Conservation (phyloP, 305 asterid species). For the Solanum hybrid region DNA sequence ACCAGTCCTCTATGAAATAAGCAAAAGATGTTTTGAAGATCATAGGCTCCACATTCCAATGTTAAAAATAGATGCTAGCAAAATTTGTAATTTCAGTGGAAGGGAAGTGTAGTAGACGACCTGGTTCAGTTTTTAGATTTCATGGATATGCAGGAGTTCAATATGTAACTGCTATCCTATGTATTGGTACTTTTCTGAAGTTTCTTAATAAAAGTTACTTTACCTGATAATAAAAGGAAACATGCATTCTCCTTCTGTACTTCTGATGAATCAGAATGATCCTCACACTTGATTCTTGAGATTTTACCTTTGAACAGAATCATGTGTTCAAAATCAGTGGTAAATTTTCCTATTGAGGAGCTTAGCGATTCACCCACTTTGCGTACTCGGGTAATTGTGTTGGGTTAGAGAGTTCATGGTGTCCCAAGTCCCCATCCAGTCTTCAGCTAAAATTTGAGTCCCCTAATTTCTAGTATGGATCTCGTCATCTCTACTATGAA, state of each 20-base stretch:
- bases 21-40: background rate
- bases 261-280: conserved; percentile 2
- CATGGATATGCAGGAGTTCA: background rate
- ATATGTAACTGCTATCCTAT: background rate
- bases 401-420: background rate
- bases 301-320: background rate
- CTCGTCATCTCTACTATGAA: background rate
- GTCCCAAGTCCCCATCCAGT: background rate
- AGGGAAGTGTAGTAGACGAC: background rate
- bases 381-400: background rate
- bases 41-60: background rate
- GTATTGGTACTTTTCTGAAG: background rate
- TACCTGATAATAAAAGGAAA: background rate
- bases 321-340: background rate
- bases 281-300: background rate
- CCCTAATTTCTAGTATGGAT: background rate
- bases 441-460: background rate
- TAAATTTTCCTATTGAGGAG: background rate
- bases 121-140: background rate
- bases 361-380: background rate
- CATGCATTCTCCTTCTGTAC: background rate
- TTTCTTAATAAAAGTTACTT: background rate
- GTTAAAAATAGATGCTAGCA: background rate
- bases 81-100: background rate
- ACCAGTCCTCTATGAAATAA: background rate